A percentile compares a stretch with the other conserved stretches of the same genome.
Evolutionary conservation across 495 filamentous ascomycete genomes (phyloP).

Genomic region (Xylaria acuta): DNA sequence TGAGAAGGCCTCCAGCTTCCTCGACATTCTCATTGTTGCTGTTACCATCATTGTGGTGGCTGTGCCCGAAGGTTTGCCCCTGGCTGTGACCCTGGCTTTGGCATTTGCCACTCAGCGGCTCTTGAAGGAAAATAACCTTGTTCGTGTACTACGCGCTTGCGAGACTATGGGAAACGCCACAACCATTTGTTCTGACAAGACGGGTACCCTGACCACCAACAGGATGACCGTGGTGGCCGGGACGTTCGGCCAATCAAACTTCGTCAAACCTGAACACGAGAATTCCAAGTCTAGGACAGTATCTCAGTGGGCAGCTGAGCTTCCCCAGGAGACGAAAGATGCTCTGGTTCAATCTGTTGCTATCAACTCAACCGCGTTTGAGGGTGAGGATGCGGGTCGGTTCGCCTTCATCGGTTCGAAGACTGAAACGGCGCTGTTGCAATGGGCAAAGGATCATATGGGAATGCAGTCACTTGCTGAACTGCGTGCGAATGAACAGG

Average conservation of each 20-base stretch:
- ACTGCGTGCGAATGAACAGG: slow-evolving; percentile 61
- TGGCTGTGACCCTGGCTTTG: slow-evolving; percentile 81
- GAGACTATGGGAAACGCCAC: slow-evolving; percentile 91
- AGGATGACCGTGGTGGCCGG: slow-evolving; percentile 76
- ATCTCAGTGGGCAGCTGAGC: slow-evolving; percentile 62
- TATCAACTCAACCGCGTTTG: slow-evolving; percentile 78
- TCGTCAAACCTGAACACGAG: slow-evolving; percentile 53
- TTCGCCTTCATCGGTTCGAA: slow-evolving; percentile 73
- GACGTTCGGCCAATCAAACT: slow-evolving; percentile 66
- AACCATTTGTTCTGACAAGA: slow-evolving; percentile 85
- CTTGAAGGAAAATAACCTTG: slow-evolving; percentile 82
- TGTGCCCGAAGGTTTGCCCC: slow-evolving; percentile 80
- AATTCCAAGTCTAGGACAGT: slow-evolving; percentile 47
- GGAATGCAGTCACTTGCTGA: slow-evolving; percentile 66
- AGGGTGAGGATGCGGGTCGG: slow-evolving; percentile 67
- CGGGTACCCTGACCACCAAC: slow-evolving; percentile 80
- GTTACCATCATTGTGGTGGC: slow-evolving; percentile 84
- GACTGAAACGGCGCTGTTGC: slow-evolving; percentile 74
- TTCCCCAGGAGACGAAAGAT: slow-evolving; percentile 61
- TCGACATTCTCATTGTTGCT: slow-evolving; percentile 81
- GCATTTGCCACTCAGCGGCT: slow-evolving; percentile 82
- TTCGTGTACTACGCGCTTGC: slow-evolving; percentile 76
- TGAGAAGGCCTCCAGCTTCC: slow-evolving; percentile 74
- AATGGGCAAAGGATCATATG: slow-evolving; percentile 67
- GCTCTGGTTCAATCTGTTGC: slow-evolving; percentile 68